phyloP scores from a whole-genome alignment of 2,329 filamentous ascomycete genomes.

The Fusarium pininemorale region DNA sequence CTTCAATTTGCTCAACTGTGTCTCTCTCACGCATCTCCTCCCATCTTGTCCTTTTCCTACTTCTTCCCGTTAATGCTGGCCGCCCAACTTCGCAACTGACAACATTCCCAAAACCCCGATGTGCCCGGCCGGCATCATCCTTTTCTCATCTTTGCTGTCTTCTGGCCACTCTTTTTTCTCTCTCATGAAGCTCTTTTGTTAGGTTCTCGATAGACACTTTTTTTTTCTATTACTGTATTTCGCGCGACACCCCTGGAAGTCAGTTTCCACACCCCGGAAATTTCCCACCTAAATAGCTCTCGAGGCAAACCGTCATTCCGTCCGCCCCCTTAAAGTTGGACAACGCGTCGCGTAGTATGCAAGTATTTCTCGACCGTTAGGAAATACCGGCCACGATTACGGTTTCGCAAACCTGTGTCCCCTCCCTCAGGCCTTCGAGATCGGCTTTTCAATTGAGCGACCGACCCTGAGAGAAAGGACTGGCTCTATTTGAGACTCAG shows the following conservation, averaged over 20 bases:
- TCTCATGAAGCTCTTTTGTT: constrained; percentile 43
- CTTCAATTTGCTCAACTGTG: constrained; percentile 21
- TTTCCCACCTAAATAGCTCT: constrained; percentile 34
- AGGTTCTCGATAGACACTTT: constrained; percentile 28
- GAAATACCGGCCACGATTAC: constrained; percentile 26
- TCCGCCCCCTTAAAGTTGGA: constrained; percentile 42
- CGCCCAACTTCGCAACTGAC: constrained; percentile 20
- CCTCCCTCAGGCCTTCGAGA: constrained; percentile 35
- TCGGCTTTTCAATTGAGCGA: constrained; percentile 37
- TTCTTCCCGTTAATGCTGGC: constrained; percentile 20
- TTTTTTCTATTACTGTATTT: constrained; percentile 15
- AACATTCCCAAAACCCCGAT: constrained; percentile 39
- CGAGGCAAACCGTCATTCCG: constrained; percentile 35
- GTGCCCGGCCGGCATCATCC: constrained; percentile 45
- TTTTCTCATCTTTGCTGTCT: constrained; percentile 30
- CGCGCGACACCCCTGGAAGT: constrained; percentile 37
- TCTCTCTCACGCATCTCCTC: constrained; percentile 10
- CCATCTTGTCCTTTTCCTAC: background rate
- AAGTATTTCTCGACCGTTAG: constrained; percentile 29
- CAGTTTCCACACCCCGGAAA: constrained; percentile 39
- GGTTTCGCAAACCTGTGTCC: constrained; percentile 29
- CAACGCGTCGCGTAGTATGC: constrained; percentile 48
- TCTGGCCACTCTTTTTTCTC: constrained; percentile 40
- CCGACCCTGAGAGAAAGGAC: constrained; percentile 43
- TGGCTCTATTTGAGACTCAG: constrained; percentile 59